These are phyloP conservation scores for Anastatica hierochuntica DNA, from an alignment of 345 rosid genomes.

Conservation along the genomic window DNA sequence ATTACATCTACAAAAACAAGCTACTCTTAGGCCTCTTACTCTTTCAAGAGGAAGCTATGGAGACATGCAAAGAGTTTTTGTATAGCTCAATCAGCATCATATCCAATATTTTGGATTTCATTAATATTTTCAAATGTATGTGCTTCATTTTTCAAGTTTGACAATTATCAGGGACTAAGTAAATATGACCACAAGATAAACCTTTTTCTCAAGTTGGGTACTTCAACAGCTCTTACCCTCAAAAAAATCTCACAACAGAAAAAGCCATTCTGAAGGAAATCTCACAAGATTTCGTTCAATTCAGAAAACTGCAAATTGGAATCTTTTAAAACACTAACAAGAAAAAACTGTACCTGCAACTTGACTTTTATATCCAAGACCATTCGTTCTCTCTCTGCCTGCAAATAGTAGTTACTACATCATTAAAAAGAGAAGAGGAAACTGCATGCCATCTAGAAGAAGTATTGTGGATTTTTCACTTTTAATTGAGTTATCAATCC, in stretches of 20 bases:
- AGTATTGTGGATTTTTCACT: conserved; percentile 1
- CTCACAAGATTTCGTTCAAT: not conserved
- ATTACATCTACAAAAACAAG: no score
- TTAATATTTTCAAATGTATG: not conserved
- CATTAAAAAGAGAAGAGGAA: conserved; percentile 9
- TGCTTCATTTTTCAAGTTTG: conserved; percentile 2
- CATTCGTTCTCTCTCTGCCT: conserved; percentile 98
- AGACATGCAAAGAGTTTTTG: not conserved
- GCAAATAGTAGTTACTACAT: conserved; percentile 12
- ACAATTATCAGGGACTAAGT: conserved; percentile 3
- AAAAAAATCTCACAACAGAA: not conserved
- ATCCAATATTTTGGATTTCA: not conserved
- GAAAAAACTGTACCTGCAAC: conserved; percentile 58
- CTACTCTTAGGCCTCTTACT: not conserved
- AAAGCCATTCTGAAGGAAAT: not conserved
- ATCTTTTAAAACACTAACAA: conserved; percentile 1
- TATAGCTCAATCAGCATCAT: not conserved
- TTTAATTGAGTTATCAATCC: not conserved
- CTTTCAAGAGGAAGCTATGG: not conserved
- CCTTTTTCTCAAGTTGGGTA: not conserved
- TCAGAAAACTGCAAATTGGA: conserved; percentile 6
- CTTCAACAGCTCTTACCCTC: conserved; percentile 2
- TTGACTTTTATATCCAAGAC: conserved; percentile 97
- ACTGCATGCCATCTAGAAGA: conserved; percentile 3
- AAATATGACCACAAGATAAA: conserved; percentile 1